Base-by-base conservation (phyloP, 129 eudicot genomes). In the Mikania micrantha region DNA sequence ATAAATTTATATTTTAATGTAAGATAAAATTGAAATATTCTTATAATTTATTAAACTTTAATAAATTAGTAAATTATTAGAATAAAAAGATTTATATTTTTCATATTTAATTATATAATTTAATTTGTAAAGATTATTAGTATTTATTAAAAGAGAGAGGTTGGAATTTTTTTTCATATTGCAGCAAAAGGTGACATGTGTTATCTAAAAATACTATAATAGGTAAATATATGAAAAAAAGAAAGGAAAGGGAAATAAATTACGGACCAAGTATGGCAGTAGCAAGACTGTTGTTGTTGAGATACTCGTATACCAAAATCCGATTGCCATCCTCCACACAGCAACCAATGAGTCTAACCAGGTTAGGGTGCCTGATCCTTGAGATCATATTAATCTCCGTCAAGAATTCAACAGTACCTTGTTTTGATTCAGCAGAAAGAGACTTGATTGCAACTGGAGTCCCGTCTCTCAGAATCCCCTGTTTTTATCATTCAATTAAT, bases 381-480 rank as follows among this genome's bases (percentile, higher is more conserved):
- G 96, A 85, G 32, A 89, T 83, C 77, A 67, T 75, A 19, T 72
- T 77, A 35, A 89, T 72, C 74, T 85, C 85, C 0, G 93, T 80
- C 77, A 85, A 81, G 74, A 88, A 88, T 59, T 88, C 93, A 28
- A 7, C 39, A 19, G 85, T 81, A 81, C 92, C 88, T 74, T 80
- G 86, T 59, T 77, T 88, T 4, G 95, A 87, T 77, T 81, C 95
- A 49, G 85, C 82, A 27, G 95, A 84, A 35, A 88, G 90, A 52
- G 66, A 60, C 78, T 88, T 85, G 45, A 88, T 49, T 5, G 93
- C 90, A 22, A 84, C 85, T 40, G 27, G 64, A 34, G 85, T 83
- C 1, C 76, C 87, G 57, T 85, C 87, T 76, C 91, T 86, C 54
- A 88, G 69, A 73, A 79, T 67, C 47, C 96, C 96, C 96, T 85